A percentile compares a stretch with the other conserved stretches of the same genome.
Conservation (phyloP, 2,329 filamentous ascomycete species). For the Sclerotinia nivalis region DNA sequence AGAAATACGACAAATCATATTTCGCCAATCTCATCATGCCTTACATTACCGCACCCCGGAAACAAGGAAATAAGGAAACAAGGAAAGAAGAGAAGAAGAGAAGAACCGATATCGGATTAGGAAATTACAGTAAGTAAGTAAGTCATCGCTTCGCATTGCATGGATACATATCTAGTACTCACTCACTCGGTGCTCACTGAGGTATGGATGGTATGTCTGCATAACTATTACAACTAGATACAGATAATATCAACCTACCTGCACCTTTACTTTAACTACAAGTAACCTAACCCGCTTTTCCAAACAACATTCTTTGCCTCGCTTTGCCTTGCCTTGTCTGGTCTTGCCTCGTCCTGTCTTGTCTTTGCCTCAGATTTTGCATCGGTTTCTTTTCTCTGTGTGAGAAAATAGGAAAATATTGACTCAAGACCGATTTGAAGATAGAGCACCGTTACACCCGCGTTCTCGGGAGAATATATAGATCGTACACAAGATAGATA, state of each 20-base stretch:
- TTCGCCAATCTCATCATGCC: conserved; percentile 13
- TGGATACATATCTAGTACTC: not conserved
- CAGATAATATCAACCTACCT: not conserved
- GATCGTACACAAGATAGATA: no score
- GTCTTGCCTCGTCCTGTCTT: no score
- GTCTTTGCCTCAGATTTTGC: no score
- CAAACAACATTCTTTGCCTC: not conserved
- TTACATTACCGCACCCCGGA: not conserved
- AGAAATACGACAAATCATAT: conserved; percentile 18
- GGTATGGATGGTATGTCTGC: not conserved
- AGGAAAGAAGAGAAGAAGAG: no score
- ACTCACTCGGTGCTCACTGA: no score
- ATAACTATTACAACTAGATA: not conserved
- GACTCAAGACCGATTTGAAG: no score
- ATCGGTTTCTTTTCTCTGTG: no score
- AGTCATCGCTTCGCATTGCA: not conserved
- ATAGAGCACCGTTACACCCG: no score
- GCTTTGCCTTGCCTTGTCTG: no score
- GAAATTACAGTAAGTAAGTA: not conserved
- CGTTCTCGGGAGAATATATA: no score
- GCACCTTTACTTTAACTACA: not conserved
- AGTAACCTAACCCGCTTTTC: not conserved
- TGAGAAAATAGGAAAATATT: no score
- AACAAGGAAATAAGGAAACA: not conserved
- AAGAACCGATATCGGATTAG: not conserved